Evolutionary conservation across 495 filamentous ascomycete species (phyloP), one percentile per base, ranked within the genome.

Genomic region (Daldinia childiae): DNA sequence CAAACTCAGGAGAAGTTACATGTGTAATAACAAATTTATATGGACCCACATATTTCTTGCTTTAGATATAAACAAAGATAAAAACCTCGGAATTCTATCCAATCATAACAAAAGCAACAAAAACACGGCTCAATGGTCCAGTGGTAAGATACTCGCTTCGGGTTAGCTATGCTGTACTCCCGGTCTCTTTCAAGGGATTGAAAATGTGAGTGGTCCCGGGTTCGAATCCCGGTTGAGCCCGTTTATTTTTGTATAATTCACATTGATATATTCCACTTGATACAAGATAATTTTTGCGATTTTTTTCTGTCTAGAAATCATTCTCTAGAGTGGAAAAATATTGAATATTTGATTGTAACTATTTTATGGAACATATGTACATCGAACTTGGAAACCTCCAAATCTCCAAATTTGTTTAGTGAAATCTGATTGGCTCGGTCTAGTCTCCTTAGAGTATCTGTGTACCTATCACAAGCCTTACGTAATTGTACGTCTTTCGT

Each of bases 121-220:
- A 36, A 12, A 14, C 26, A 54, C 36, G 70, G 70, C 70, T 67
- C 70, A 68, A 62, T 73, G 70, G 70, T 73, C 70, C 68, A 73
- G 70, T 73, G 30, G 70, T 68, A 73, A 41, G 70, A 73, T 73
- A 64, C 59, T 59, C 65, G 64, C 61, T 73, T 73, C 64, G 70
- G 61, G 65, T 29, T 61, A 19, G 30, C n/a, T 11, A 43, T 36
- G 3, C 9, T 24, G 9, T 48, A 21, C 1, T 36, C 17, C 30
- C 62, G 24, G n/a, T 62, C 52, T 50, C 54, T 15, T 24, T 7
- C 0, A n/a, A 54, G 27, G 39, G 58, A 54, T 32, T 30, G n/a
- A 36, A 14, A 55, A 52, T 69, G 55, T 45, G 67, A 64, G 52
- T 58, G 67, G 67, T 69, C 67, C 67, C 67, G 67, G 67, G 67